Conservation (phyloP, 306 rosid species). For the Pachyrhizus erosus region DNA sequence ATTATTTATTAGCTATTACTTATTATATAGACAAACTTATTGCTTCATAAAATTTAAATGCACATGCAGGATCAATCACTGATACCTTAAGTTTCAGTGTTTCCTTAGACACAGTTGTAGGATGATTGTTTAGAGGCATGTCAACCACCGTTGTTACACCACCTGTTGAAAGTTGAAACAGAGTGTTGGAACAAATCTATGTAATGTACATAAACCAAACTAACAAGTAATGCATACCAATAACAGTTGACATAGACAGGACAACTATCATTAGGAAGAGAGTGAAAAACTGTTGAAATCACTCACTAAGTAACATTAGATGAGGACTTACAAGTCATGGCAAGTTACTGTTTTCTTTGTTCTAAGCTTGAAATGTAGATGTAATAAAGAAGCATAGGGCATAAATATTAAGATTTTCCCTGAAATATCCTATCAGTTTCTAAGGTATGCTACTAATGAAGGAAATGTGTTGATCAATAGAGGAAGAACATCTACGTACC, state of each 20-base stretch:
- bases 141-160: conserved; percentile 94
- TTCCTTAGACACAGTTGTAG: conserved; percentile 83
- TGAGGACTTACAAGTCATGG: conserved; percentile 13
- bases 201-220: conserved; percentile 25
- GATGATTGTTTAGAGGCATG: conserved; percentile 96
- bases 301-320: conserved; percentile 20
- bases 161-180: conserved; percentile 58
- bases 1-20: not conserved
- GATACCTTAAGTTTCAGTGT: conserved; percentile 84
- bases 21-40: not conserved
- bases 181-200: conserved; percentile 29
- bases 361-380: conserved; percentile 9
- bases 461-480: not conserved
- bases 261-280: conserved; percentile 10
- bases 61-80: not conserved
- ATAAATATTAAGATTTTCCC: not conserved
- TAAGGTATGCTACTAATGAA: not conserved
- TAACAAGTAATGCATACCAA: not conserved
- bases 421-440: conserved; percentile 22
- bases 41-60: not conserved
- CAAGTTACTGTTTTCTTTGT: not conserved
- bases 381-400: conserved; percentile 13
- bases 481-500: conserved; percentile 57
- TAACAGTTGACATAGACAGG: not conserved
- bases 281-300: not conserved